Evolutionary conservation across 2,329 filamentous ascomycete species (phyloP), one percentile per base, ranked within the genome.

Genomic region (Macrophomina pseudophaseolina): DNA sequence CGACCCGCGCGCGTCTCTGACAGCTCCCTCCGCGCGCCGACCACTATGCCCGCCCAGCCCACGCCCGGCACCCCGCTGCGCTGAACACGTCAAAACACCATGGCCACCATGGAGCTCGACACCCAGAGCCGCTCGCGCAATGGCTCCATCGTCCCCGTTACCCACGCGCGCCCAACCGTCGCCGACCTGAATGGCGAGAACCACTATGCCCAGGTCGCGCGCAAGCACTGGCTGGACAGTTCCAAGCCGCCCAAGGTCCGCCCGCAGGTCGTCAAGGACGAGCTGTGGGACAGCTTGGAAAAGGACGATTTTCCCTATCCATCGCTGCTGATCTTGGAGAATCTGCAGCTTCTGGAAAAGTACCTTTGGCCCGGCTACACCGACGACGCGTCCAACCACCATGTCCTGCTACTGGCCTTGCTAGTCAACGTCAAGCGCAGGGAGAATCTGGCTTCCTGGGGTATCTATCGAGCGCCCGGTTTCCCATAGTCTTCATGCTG

Each of bases 291-390:
- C 78, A 85, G 88, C 65, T 81, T 99, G 72, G 93, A 97, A 79
- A 88, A 89, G 70, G 91, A 93, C 65, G 85, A 87, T 65, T 98
- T 97, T 75, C 84, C 87, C 40, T 88, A 90, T 77, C 90, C 88
- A 76, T 91, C 91, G 5, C 85, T 99, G 28, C 82, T 97, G 70
- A 86, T 92, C 32, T 85, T 99, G 65, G 95, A 99, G 80, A 94
- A 93, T 72, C 80, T 98, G 72, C 95, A 97, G 81, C 88, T 94
- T 49, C 81, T 99, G 67, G 95, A 99, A 78, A 91, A 86, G 90
- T 98, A 97, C 76, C 85, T 99, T 33, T 99, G 95, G 95, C 95
- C 95, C 53, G 92, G 91, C 62, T 99, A 96, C 77, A 89, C 87
- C 12, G 92, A 97, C 70, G 89, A 95, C 73, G 88, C 93, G 4